Evolutionary conservation across 176 grass and related monocot species (phyloP).

Genomic region (Phoenix dactylifera): DNA sequence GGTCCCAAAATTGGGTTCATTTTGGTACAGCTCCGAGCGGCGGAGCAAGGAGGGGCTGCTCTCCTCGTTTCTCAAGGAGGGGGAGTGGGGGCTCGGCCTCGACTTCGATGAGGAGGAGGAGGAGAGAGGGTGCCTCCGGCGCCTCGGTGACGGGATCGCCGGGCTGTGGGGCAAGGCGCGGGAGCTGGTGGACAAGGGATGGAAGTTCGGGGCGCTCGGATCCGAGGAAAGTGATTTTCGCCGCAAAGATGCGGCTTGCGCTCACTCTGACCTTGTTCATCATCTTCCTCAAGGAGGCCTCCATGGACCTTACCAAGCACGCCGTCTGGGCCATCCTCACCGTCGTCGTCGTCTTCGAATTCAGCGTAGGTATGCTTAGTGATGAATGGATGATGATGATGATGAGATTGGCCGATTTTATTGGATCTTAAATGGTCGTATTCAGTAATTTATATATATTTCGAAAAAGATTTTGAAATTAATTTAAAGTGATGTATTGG

Average conservation of each 20-base stretch:
- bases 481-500: too few relatives aligned
- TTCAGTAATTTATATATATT: too few relatives aligned
- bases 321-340: conserved; percentile 97
- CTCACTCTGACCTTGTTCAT: conserved; percentile 61
- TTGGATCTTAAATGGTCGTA: too few relatives aligned
- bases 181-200: conserved; percentile 22
- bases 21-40: conserved; percentile 6
- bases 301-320: conserved; percentile 52
- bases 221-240: conserved; percentile 64
- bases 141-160: conserved; percentile 6
- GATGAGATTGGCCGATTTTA: too few relatives aligned
- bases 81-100: too few relatives aligned
- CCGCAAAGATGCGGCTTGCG: conserved; percentile 48
- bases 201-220: conserved; percentile 54
- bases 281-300: conserved; percentile 66
- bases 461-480: too few relatives aligned
- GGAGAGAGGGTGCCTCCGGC: conserved; percentile 1
- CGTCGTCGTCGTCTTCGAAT: conserved; percentile 90
- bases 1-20: not conserved
- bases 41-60: conserved; percentile 15
- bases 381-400: too few relatives aligned
- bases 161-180: conserved; percentile 3
- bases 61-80: not conserved
- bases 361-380: conserved; percentile 36
- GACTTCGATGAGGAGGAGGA: too few relatives aligned